These are phyloP conservation scores for Guadua angustifolia DNA, from an alignment of 176 grass and related monocot species.

Conservation along the genomic window DNA sequence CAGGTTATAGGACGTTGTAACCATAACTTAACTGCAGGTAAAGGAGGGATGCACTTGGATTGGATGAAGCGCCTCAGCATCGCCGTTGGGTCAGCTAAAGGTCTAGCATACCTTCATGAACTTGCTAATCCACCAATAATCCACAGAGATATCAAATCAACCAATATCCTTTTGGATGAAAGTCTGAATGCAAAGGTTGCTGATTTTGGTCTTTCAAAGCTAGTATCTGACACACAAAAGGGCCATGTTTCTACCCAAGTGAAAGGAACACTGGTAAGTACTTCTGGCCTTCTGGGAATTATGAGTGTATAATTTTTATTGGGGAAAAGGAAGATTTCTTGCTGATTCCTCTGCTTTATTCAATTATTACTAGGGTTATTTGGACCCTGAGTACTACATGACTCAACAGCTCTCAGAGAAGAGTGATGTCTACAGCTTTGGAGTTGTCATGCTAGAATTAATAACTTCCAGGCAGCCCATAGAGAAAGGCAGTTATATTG, in stretches of 20 bases:
- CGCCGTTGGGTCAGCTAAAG: constrained; percentile 78
- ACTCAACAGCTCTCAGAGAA: constrained; percentile 80
- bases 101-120: constrained; percentile 86
- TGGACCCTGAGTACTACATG: constrained; percentile 88
- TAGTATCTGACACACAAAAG: constrained; percentile 46
- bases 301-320: background rate
- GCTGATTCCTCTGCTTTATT: constrained; percentile 37
- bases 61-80: constrained; percentile 81
- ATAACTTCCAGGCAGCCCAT: constrained; percentile 67
- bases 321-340: background rate
- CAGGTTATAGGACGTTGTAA: constrained; percentile 30
- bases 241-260: constrained; percentile 74
- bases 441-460: constrained; percentile 71
- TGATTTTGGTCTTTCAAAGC: constrained; percentile 88
- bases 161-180: constrained; percentile 88
- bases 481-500: constrained; percentile 69
- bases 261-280: constrained; percentile 75
- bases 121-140: constrained; percentile 85
- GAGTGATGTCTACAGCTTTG: constrained; percentile 78
- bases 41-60: constrained; percentile 52
- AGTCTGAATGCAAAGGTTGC: constrained; percentile 81
- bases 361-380: constrained; percentile 61
- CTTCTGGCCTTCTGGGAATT: constrained; percentile 35
- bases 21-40: constrained; percentile 50
- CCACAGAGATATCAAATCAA: constrained; percentile 92